Conservation (phyloP, 2,329 filamentous ascomycete species). For the Aspergillus spinulosporus region DNA sequence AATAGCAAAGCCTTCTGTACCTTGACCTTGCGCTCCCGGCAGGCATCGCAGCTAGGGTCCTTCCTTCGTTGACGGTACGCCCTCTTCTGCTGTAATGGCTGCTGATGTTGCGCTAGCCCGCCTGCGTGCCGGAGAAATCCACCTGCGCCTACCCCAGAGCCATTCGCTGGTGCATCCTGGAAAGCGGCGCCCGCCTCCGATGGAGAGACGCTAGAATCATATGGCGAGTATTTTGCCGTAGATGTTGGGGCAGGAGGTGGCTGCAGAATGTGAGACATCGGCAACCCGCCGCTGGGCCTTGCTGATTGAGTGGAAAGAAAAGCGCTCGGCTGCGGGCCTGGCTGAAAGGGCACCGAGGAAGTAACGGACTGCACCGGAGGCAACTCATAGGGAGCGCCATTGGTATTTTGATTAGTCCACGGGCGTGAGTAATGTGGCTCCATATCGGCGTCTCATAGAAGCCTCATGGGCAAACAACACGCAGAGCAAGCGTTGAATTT, state of each 20-base stretch:
- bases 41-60: constrained; percentile 96
- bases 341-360: constrained; percentile 30
- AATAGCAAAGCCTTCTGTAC: constrained; percentile 35
- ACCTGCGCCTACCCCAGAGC: constrained; percentile 42
- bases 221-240: constrained; percentile 37
- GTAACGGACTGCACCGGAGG: constrained; percentile 40
- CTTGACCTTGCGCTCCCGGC: constrained; percentile 76
- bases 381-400: constrained; percentile 33
- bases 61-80: constrained; percentile 94
- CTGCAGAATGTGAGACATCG: constrained; percentile 45
- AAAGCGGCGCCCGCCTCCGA: constrained; percentile 35
- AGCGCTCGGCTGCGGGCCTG: constrained; percentile 26
- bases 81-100: constrained; percentile 75
- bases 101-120: constrained; percentile 49
- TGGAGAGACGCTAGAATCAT: constrained; percentile 44
- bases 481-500: not conserved
- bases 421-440: constrained; percentile 37
- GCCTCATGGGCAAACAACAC: constrained; percentile 21
- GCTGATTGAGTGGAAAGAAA: constrained; percentile 41
- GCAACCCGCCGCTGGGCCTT: constrained; percentile 41
- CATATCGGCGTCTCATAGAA: constrained; percentile 28
- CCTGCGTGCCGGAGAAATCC: constrained; percentile 34
- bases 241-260: constrained; percentile 28
- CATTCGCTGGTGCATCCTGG: constrained; percentile 40
- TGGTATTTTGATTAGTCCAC: constrained; percentile 27